phyloP scores from a whole-genome alignment of 495 filamentous ascomycete species.

The Aspergillus haitiensis region DNA sequence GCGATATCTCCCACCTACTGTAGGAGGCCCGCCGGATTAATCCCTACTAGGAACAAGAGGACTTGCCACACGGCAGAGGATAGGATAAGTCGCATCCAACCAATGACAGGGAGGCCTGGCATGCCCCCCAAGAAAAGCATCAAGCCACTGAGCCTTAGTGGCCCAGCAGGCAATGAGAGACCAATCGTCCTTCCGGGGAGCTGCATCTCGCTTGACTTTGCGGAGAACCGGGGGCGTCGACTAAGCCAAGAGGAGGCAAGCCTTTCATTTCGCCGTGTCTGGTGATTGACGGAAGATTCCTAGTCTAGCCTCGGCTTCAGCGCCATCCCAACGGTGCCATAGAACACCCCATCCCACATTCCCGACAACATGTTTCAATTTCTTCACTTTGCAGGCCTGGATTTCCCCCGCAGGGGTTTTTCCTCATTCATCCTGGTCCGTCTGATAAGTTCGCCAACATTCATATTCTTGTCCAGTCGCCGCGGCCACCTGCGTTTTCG shows the following conservation, averaged over 20 bases:
- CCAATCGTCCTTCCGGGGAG: background rate
- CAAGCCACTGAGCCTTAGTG: background rate
- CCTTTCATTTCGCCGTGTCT: conserved; percentile 1
- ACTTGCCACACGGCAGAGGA: background rate
- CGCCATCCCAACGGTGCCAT: conserved; percentile 21
- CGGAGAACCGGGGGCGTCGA: conserved; percentile 16
- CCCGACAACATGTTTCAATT: conserved; percentile 5
- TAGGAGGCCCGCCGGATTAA: background rate
- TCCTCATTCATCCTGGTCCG: conserved; percentile 19
- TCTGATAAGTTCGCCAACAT: conserved; percentile 16
- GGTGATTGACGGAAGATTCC: conserved; percentile 43
- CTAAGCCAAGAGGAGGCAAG: conserved; percentile 7
- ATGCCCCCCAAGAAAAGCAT: background rate
- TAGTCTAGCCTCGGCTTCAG: conserved; percentile 21
- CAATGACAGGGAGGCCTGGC: background rate
- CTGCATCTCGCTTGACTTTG: conserved; percentile 19
- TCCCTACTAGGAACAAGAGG: background rate
- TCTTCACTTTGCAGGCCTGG: conserved; percentile 14
- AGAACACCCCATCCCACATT: conserved; percentile 3
- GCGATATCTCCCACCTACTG: background rate
- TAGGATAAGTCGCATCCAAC: no score
- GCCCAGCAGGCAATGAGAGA: background rate
- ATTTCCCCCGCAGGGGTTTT: conserved; percentile 28
- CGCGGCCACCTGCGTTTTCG: conserved; percentile 13
- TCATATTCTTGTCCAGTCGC: conserved; percentile 27